phyloP scores from a whole-genome alignment of 1,139 yeast genomes.

The Suhomyces bolitotheri region DNA sequence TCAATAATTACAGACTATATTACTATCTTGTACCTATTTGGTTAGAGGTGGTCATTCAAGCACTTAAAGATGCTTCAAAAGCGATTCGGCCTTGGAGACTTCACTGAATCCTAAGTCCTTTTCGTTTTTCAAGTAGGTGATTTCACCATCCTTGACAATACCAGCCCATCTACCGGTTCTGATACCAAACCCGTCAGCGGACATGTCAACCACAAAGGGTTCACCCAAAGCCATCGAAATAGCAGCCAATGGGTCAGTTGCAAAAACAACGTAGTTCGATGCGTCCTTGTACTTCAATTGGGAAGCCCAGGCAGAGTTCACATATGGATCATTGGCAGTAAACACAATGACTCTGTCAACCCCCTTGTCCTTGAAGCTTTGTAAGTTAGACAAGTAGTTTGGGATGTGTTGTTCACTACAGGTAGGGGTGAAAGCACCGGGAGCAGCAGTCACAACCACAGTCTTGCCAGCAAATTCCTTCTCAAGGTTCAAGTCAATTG shows the following conservation, averaged over 20 bases:
- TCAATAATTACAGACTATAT: too few species aligned
- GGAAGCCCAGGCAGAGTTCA: conserved; percentile 79
- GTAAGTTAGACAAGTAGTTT: conserved; percentile 56
- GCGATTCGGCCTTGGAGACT: conserved; percentile 59
- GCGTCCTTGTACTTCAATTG: conserved; percentile 50
- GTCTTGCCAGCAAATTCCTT: conserved; percentile 50
- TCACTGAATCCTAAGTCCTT: conserved; percentile 56
- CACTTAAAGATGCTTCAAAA: conserved; percentile 30
- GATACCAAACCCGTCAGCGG: conserved; percentile 43
- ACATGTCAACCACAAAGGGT: conserved; percentile 47
- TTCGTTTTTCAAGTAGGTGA: conserved; percentile 52
- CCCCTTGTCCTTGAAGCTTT: conserved; percentile 62
- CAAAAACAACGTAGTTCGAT: conserved; percentile 58
- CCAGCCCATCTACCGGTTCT: conserved; percentile 22
- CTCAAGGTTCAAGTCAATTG: conserved; percentile 52
- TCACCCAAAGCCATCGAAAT: conserved; percentile 67
- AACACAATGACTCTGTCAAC: conserved; percentile 71
- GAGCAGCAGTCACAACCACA: conserved; percentile 60
- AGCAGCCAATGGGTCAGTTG: conserved; percentile 67
- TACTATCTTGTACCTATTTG: too few species aligned
- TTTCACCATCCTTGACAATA: conserved; percentile 20
- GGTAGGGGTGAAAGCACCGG: conserved; percentile 58
- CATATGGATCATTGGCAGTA: conserved; percentile 80
- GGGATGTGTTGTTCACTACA: conserved; percentile 77
- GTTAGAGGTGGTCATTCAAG: too few species aligned